Evolutionary conservation across 2,329 filamentous ascomycete genomes (phyloP), one percentile per base, ranked within the genome.

Genomic region (Amauroascus niger): DNA sequence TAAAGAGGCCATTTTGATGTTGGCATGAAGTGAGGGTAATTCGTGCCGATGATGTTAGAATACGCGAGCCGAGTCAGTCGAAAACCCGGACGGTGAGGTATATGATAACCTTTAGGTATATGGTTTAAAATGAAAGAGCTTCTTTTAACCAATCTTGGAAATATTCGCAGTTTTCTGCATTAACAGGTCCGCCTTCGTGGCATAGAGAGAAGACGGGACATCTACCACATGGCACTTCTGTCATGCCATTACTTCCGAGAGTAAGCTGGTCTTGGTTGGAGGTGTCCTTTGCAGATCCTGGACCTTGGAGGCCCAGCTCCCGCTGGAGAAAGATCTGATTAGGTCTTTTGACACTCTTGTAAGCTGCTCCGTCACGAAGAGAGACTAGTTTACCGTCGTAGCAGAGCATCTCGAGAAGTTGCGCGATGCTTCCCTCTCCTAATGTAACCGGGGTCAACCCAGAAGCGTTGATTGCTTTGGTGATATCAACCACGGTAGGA

Each of bases 141-240:
- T 64, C 67, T 51, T 64, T 78, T 44, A 96, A 70, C 93, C 93
- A 98, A 50, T 83, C 80, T 58, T 86, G 80, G 65, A 95, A 96
- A 66, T 98, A 98, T 52, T 88, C 85, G 69, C 93, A 98, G 49
- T 86, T 95, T 59, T 82, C 85, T 0, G 91, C 88, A 63, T 85
- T 94, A 20, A 98, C 88, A 0, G 89, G 88, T 0, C 91, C 91
- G 6, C 88, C 89, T 57, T 95, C 88, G 60, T 88, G 86, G 67
- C 93, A 98, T 1, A 97, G 77, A 55, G 93, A 86, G 67, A 95
- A 95, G 1, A 96, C 91, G 0, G 93, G 93, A 69, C 93, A 98
- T 53, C 82, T 79, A 1, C 91, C 90, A 68, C 93, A 98, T 0
- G 93, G 93, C 1, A 86, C 84, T 68, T 96, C 89, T 1, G 87